Evolutionary conservation across 2,329 filamentous ascomycete genomes (phyloP).

Genomic region (Chalaropsis thielavioides): DNA sequence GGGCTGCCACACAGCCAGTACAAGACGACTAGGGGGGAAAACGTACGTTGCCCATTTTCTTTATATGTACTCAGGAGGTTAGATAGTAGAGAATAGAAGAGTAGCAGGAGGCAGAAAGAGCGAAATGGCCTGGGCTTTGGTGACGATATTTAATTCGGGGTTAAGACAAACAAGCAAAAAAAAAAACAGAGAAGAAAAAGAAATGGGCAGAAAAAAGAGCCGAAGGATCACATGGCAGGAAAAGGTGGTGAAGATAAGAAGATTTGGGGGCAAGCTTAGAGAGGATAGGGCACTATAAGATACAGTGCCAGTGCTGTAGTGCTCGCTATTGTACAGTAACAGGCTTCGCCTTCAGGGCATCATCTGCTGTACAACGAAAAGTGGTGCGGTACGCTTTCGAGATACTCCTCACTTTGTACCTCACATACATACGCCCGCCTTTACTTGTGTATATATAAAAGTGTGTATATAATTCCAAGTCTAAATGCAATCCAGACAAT

Average conservation of each 20-base stretch:
- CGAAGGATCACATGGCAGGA: neutral
- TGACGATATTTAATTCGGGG: neutral
- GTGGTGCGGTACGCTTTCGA: too few relatives aligned
- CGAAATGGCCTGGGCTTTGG: neutral
- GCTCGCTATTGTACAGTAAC: too few relatives aligned
- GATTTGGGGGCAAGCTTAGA: neutral
- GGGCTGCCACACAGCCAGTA: neutral
- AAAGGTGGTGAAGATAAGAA: neutral
- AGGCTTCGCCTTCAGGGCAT: too few relatives aligned
- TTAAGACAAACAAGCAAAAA: neutral
- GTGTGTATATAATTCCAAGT: neutral
- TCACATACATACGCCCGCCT: too few relatives aligned
- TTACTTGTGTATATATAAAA: neutral
- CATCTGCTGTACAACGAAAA: too few relatives aligned
- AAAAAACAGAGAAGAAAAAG: slow-evolving; percentile 3
- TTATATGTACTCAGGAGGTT: neutral
- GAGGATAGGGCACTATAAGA: neutral
- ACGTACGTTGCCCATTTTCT: slow-evolving; percentile 20
- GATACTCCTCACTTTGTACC: too few relatives aligned
- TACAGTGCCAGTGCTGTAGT: neutral
- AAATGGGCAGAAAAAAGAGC: neutral
- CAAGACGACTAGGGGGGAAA: too few relatives aligned
- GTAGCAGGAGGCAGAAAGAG: neutral
- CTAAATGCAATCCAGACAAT: neutral
- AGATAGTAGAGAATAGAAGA: neutral